Conservation (phyloP, 139 green algal species). For the Closterium sp. region DNA sequence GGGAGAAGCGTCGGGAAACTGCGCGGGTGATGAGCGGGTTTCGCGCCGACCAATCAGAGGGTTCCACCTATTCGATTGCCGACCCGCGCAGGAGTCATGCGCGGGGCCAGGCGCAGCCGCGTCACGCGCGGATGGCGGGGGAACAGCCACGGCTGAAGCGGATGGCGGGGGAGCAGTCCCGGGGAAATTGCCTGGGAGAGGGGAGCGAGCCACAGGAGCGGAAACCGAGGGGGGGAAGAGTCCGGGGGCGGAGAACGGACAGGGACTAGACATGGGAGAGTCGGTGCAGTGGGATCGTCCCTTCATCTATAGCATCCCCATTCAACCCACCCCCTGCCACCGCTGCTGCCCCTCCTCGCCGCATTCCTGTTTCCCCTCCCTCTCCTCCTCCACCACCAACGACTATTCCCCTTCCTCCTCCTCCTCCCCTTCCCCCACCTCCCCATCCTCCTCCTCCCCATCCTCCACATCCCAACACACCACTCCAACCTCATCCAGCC, state of each 20-base stretch:
- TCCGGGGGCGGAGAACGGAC: not conserved
- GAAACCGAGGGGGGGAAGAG: not conserved
- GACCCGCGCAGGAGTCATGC: not conserved
- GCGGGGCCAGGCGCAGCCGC: not conserved
- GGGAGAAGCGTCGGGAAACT: not conserved
- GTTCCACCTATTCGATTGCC: not conserved
- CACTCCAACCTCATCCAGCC: not conserved
- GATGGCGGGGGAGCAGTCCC: not conserved
- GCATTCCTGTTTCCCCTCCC: not conserved
- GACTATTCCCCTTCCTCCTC: no score
- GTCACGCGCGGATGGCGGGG: not conserved
- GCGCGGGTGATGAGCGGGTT: not conserved
- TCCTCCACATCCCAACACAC: not conserved
- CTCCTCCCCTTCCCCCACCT: no score
- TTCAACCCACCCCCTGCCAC: not conserved
- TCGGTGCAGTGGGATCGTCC: not conserved
- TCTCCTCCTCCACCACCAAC: not conserved
- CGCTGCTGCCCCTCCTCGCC: not conserved
- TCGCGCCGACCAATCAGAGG: not conserved
- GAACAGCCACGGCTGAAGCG: not conserved
- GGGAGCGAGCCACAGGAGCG: not conserved
- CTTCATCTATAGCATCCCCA: not conserved
- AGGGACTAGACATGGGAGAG: not conserved
- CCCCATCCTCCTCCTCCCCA: no score
- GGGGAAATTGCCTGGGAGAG: not conserved